These are phyloP conservation scores for Sugiyamaella chiloensis DNA, from an alignment of 805 yeast genomes.

Conservation along the genomic window DNA sequence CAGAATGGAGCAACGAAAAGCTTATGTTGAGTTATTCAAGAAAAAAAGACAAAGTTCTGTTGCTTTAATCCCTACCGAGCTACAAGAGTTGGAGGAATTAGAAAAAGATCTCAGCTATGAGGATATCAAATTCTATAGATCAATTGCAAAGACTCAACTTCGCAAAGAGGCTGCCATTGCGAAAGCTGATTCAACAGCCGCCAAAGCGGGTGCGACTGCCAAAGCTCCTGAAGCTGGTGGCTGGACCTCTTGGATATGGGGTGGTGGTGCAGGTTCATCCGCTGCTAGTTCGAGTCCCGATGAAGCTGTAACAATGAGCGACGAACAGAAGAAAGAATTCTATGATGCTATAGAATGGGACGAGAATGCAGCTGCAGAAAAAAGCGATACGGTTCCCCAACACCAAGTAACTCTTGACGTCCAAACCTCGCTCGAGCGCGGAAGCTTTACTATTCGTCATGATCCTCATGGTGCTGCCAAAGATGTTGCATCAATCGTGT, in stretches of 20 bases:
- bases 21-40: constrained; percentile 68
- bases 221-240: constrained; percentile 9
- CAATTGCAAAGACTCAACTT: constrained; percentile 66
- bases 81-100: constrained; percentile 43
- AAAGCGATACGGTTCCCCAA: constrained; percentile 55
- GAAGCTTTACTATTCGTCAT: constrained; percentile 64
- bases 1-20: constrained; percentile 67
- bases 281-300: constrained; percentile 25
- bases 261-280: constrained; percentile 4
- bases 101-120: constrained; percentile 66
- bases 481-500: constrained; percentile 70
- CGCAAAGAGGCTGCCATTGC: constrained; percentile 48
- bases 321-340: constrained; percentile 83
- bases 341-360: constrained; percentile 93
- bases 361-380: constrained; percentile 50
- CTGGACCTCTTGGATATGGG: constrained; percentile 33
- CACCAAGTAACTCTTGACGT: constrained; percentile 69
- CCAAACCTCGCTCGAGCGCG: constrained; percentile 65
- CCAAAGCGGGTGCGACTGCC: not conserved
- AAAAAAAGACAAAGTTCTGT: constrained; percentile 45
- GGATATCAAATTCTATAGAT: constrained; percentile 80
- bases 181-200: constrained; percentile 18
- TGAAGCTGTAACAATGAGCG: constrained; percentile 57
- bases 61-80: constrained; percentile 22
- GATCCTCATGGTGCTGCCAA: constrained; percentile 36